Base-by-base conservation (phyloP, 1,284 basidiomycete species). In the Moesziomyces parantarcticus region DNA sequence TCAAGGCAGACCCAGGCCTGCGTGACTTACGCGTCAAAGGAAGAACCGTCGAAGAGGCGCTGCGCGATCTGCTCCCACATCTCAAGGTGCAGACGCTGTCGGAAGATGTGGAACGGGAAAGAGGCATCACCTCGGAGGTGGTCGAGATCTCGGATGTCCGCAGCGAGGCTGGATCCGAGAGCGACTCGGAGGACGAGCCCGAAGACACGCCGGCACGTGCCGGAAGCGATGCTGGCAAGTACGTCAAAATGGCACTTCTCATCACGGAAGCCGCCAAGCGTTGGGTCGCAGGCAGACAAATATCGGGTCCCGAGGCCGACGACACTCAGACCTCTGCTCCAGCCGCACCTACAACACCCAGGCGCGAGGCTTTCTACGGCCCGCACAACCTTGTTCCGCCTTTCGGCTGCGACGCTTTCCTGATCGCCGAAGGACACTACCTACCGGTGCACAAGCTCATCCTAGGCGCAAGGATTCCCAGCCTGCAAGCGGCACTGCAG, bases 1-100 rank as follows among this genome's bases (percentile, higher is more conserved):
- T 99, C 47, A 88, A 91, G 23, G 87, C 90, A 4, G 93, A 97
- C 68, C 90, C 89, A 47, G 84, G 85, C 26, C 88, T 91, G 0
- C 86, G 85, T 1, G 85, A 87, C 16, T 89, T 97, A 48, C 82
- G 84, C 1, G 79, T 92, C 10, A 83, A 85, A 0, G 92, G 92
- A 1, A 87, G 88, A 50, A 85, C 85, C 1, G 84, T 97, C 22
- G 86, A 88, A 6, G 88, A 91, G 50, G 92, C 95, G 81, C 74
- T 97, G 50, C 88, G 66, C 13, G 66, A 73, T 22, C 52, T 82
- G 46, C 59, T 83, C 2, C 76, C 77, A 3, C 78, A 80, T 44
- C 64, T 82, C 51, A 78, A 75, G 61, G 75, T 74, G 22, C 59
- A 63, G 44, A 65, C 59, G 14, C 32, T 71, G 45, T 56, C 54